Percentiles rank a stretch among this genome's conserved stretches.
Conservation (phyloP, 208 protist genomes). For the Leishmania amazonensis region DNA sequence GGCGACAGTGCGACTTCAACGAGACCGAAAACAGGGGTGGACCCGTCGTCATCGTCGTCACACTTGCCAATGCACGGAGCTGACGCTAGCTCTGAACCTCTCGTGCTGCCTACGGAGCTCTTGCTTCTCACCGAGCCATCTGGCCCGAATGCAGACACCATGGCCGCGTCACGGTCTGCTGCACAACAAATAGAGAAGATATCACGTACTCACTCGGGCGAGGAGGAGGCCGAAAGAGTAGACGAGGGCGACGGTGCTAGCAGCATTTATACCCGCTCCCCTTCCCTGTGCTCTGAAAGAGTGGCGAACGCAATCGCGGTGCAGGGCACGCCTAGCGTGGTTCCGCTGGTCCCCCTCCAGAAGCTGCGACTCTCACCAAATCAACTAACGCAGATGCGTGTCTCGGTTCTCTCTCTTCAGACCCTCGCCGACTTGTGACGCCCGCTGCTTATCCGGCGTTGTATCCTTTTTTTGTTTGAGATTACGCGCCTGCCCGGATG, state of each 20-base stretch:
- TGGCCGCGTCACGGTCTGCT: background rate
- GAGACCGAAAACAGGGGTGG: background rate
- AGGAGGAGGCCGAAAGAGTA: background rate
- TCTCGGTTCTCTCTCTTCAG: background rate
- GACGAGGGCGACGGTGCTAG: background rate
- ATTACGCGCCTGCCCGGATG: background rate
- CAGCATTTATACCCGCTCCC: conserved; percentile 8
- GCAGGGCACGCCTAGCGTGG: background rate
- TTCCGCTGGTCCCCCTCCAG: background rate
- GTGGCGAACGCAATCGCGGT: background rate
- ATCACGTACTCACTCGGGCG: background rate
- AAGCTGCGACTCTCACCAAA: conserved; percentile 2
- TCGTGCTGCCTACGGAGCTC: conserved; percentile 2
- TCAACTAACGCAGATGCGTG: background rate
- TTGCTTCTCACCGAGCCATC: background rate
- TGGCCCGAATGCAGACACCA: background rate
- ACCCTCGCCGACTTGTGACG: background rate
- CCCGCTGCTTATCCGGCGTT: background rate
- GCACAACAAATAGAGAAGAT: background rate
- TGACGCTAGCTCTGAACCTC: background rate
- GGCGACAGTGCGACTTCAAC: background rate
- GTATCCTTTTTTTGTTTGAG: background rate
- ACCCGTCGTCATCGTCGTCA: background rate
- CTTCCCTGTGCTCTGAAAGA: background rate
- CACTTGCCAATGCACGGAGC: background rate